Evolutionary conservation across 2,329 filamentous ascomycete species (phyloP).

Genomic region (Neoarthrinium moseri): DNA sequence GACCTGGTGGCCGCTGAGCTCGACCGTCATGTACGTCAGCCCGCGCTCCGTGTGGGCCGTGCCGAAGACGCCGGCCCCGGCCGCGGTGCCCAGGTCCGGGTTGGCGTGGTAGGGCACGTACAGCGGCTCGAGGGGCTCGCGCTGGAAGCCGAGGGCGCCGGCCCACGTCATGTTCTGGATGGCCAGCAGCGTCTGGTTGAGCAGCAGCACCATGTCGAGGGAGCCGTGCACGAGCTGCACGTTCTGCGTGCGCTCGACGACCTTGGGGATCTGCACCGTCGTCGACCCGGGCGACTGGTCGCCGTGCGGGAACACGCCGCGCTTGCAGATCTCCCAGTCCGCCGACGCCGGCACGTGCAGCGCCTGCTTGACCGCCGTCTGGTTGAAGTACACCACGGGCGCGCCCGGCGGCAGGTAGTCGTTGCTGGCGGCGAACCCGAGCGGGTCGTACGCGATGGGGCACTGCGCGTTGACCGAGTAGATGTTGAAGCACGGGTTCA

Average conservation of each 20-base stretch:
- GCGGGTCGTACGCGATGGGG: constrained; percentile 65
- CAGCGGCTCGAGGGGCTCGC: constrained; percentile 55
- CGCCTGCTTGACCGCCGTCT: constrained; percentile 25
- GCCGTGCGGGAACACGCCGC: constrained; percentile 31
- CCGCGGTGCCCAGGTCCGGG: constrained; percentile 38
- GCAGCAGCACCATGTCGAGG: constrained; percentile 63
- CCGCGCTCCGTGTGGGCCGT: constrained; percentile 70
- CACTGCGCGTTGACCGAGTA: constrained; percentile 74
- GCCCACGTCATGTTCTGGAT: constrained; percentile 80
- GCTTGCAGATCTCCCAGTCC: constrained; percentile 57
- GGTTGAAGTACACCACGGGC: constrained; percentile 50
- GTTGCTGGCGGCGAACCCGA: constrained; percentile 17
- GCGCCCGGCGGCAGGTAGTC: constrained; percentile 8
- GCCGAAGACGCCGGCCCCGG: constrained; percentile 65
- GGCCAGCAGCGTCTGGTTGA: constrained; percentile 64
- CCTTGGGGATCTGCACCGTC: constrained; percentile 58
- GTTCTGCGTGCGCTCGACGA: constrained; percentile 69
- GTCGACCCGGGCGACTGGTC: constrained; percentile 52
- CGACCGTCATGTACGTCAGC: constrained; percentile 65
- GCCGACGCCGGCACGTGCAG: constrained; percentile 25
- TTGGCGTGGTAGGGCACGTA: constrained; percentile 63
- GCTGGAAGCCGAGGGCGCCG: constrained; percentile 65
- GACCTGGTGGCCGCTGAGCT: constrained; percentile 61
- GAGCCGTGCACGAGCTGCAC: constrained; percentile 70
- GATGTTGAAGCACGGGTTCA: constrained; percentile 79